Base-by-base conservation (phyloP, 805 yeast species). In the Candida manassasensis region DNA sequence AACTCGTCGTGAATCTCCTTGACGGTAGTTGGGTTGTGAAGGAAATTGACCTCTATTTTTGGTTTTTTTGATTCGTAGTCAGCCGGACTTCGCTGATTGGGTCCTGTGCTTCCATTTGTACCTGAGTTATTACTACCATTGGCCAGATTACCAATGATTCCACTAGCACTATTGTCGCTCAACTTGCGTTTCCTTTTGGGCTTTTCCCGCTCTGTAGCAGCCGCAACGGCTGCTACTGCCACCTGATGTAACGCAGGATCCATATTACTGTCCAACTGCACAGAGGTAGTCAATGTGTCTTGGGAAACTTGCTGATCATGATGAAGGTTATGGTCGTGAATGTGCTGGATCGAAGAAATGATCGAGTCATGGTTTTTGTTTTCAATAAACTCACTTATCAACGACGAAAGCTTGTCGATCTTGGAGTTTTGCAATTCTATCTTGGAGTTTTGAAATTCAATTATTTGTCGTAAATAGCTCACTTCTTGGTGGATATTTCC, bases 1-100 rank as follows among this genome's bases (percentile, higher is more conserved):
- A 63, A 67, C 45, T 67, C 73, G 33, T 65, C 71, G 49, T 65
- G 64, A 28, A 67, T 67, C 39, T 67, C 71, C 38, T 57, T 55
- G 4, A 67, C 67, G 2, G 71, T 61, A 60, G 61, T 63, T 8
- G 71, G 73, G 35, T 66, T 67, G 39, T 65, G 71, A 19, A 67
- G 51, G 40, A 67, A 67, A 29, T 63, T 66, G 30, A 65, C 56
- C 16, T 46, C 37, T 27, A 67, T 55, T 42, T 61, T 63, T 13
- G 69, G 71, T 32, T 56, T 52, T 36, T 63, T 65, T 9, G 32
- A 29, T n/a, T 29, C 32, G 19, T 29, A 29, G 5, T 29, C 32
- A 26, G 11, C 31, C n/a, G 12, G 29, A 16, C 27, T 24, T 15
- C 16, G 17, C 15, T 28, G 19, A 16, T 35, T 32, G 26, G 25